Conservation (phyloP, 1,284 basidiomycete genomes). For the Fistulina hepatica region DNA sequence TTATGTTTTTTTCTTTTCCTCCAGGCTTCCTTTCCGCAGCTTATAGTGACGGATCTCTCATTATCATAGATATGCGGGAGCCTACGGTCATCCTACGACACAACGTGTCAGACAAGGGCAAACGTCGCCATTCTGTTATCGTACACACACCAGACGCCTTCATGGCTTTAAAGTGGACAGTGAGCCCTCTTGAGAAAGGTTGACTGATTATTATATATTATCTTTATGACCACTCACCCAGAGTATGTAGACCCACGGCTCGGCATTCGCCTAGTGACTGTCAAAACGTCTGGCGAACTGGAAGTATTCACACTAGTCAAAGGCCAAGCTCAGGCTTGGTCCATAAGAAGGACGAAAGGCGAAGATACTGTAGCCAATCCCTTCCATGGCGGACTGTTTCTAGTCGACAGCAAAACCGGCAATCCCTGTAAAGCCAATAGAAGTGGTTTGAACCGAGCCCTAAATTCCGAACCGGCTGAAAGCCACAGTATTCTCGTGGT, state of each 20-base stretch:
- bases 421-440: constrained; percentile 34
- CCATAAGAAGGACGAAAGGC: constrained; percentile 13
- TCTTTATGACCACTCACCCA: too few species aligned
- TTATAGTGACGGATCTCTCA: constrained; percentile 47
- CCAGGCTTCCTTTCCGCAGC: constrained; percentile 67
- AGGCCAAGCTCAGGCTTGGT: constrained; percentile 19
- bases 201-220: constrained; percentile 8
- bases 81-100: constrained; percentile 47
- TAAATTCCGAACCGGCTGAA: constrained; percentile 16
- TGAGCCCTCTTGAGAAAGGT: constrained; percentile 47
- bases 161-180: constrained; percentile 53
- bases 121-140: constrained; percentile 24
- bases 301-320: constrained; percentile 44
- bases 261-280: constrained; percentile 53
- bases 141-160: constrained; percentile 28
- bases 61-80: constrained; percentile 62
- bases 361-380: constrained; percentile 42
- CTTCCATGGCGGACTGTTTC: constrained; percentile 40
- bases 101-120: constrained; percentile 19
- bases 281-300: constrained; percentile 46
- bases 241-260: constrained; percentile 35
- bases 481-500: constrained; percentile 36
- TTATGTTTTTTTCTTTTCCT: neutral
- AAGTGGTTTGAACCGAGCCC: constrained; percentile 28
- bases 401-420: constrained; percentile 54